phyloP scores from a whole-genome alignment of 2,329 filamentous ascomycete genomes.

The Pseudogymnoascus sp. region DNA sequence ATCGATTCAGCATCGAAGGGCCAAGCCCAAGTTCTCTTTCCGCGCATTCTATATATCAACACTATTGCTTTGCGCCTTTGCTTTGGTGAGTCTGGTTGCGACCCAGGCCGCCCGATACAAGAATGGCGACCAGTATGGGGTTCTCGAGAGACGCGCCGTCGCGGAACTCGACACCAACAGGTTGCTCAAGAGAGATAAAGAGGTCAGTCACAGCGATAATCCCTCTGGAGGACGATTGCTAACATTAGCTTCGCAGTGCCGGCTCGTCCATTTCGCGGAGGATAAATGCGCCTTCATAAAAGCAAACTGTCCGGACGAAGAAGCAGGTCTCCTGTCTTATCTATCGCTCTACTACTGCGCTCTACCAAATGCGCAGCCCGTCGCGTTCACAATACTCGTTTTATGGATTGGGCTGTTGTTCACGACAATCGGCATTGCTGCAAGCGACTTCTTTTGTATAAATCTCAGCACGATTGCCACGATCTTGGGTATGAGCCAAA shows the following conservation, averaged over 20 bases:
- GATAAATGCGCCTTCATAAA: conserved; percentile 85
- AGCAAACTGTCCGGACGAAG: conserved; percentile 76
- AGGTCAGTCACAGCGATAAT: conserved; percentile 19
- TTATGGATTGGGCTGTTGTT: conserved; percentile 85
- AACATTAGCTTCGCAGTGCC: conserved; percentile 47
- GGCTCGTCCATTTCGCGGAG: conserved; percentile 63
- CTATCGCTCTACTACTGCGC: conserved; percentile 85
- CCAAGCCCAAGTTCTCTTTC: conserved; percentile 22
- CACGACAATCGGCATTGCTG: conserved; percentile 93
- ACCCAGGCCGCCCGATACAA: conserved; percentile 25
- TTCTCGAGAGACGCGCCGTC: conserved; percentile 22
- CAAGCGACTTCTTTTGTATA: conserved; percentile 96
- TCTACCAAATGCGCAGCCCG: conserved; percentile 55
- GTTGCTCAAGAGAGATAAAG: conserved; percentile 26
- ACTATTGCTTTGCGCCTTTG: conserved; percentile 23
- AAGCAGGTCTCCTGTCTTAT: conserved; percentile 84
- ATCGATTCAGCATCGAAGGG: not conserved
- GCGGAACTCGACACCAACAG: conserved; percentile 18
- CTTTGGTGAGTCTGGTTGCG: conserved; percentile 24
- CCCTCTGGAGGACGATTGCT: not conserved
- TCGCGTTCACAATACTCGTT: conserved; percentile 73
- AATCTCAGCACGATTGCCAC: conserved; percentile 89
- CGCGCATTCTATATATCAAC: conserved; percentile 28
- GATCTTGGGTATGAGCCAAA: conserved; percentile 88
- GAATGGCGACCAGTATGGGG: conserved; percentile 23